Evolutionary conservation across 225 moss, liverwort and hornwort species (phyloP).

Genomic region (Anthoceros angustus): DNA sequence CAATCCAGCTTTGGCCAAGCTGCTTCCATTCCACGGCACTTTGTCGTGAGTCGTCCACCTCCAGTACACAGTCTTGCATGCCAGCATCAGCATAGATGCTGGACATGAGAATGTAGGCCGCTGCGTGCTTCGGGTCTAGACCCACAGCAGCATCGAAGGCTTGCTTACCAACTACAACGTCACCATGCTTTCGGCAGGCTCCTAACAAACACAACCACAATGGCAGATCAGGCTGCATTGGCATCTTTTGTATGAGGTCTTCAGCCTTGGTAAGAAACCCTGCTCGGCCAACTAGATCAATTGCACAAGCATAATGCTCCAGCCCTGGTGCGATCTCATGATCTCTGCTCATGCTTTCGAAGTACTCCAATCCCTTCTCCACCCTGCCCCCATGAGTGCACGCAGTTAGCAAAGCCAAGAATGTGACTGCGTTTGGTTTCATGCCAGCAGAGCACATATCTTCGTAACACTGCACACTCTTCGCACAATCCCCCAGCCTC

Average conservation of each 20-base stretch:
- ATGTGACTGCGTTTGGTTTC: not conserved
- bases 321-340: not conserved
- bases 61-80: not conserved
- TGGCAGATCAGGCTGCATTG: not conserved
- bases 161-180: not conserved
- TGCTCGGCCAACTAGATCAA: not conserved
- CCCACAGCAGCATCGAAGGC: not conserved
- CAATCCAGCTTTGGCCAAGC: not conserved
- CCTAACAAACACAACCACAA: not conserved
- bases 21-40: not conserved
- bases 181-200: not conserved
- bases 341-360: not conserved
- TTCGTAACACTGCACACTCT: not conserved
- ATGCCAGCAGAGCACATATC: not conserved
- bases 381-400: not conserved
- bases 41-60: not conserved
- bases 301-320: not conserved
- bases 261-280: not conserved
- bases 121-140: not conserved
- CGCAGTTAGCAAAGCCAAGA: not conserved
- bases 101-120: not conserved
- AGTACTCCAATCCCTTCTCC: not conserved
- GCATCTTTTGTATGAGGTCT: not conserved
- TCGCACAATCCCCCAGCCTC: not conserved
- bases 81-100: not conserved